Evolutionary conservation across 345 rosid species (phyloP).

Genomic region (Conringia planisiliqua): DNA sequence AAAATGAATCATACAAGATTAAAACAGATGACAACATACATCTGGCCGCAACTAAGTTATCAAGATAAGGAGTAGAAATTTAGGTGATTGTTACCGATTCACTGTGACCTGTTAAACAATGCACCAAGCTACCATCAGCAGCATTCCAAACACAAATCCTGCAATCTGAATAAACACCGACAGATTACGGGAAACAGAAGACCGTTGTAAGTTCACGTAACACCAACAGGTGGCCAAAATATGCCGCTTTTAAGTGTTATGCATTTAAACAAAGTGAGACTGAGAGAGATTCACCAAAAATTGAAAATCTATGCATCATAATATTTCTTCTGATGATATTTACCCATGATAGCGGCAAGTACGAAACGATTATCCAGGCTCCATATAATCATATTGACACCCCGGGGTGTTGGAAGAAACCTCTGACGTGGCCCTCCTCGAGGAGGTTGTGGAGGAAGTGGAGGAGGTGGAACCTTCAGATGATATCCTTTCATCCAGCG

Average conservation of each 20-base stretch:
- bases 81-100: conserved; percentile 66
- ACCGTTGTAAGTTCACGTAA: conserved; percentile 15
- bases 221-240: conserved; percentile 2
- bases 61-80: conserved; percentile 18
- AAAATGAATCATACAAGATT: background rate
- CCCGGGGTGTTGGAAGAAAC: conserved; percentile 95
- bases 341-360: conserved; percentile 99
- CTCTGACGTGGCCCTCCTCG: conserved; percentile 99
- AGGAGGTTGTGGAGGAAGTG: conserved; percentile 95
- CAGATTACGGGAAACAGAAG: conserved; percentile 4
- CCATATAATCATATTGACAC: conserved; percentile 99
- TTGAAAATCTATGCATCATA: conserved; percentile 7
- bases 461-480: conserved; percentile 99
- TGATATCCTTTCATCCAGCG: conserved; percentile 93
- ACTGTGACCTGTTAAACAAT: conserved; percentile 94
- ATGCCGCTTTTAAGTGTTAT: background rate
- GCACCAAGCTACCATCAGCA: conserved; percentile 93
- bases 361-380: conserved; percentile 98
- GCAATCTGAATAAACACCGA: conserved; percentile 68
- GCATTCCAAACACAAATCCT: conserved; percentile 99
- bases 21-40: background rate
- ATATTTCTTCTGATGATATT: conserved; percentile 22
- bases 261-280: background rate
- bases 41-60: conserved; percentile 19
- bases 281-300: conserved; percentile 1